Evolutionary conservation across 1,139 yeast species (phyloP), one percentile per base, ranked within the genome.

Genomic region (Candida sanyaensis): DNA sequence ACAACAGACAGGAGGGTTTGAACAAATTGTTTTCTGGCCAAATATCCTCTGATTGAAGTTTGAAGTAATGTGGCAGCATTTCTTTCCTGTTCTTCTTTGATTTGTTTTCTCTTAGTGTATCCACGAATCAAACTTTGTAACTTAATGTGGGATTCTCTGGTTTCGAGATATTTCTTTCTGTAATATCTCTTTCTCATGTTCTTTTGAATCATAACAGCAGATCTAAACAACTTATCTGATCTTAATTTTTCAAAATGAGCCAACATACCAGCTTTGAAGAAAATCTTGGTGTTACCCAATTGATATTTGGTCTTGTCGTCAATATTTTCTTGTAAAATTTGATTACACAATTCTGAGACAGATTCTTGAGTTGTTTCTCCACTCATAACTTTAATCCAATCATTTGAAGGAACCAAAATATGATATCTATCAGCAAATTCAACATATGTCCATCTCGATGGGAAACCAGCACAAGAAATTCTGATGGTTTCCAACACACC

Each of bases 381-480:
- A 45, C 78, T 72, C 69, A 85, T 75, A 23, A 85, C 81, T 51
- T 76, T 75, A 38, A 82, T 78, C 86, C 96, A 88, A 53, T 81
- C 79, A 27, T 75, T 71, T 0, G 96, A 86, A 40, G 84, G 83
- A 42, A 89, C 82, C 52, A 93, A 78, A 59, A 92, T 82, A 63
- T 89, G 95, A 66, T 91, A 93, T 60, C 97, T 82, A 54, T 85
- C 83, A 37, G 93, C 96, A 73, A 93, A 93, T 63, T 93, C 99
- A 47, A 86, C 92, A 64, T 90, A 93, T 1, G 96, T 81, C 95
- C 97, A 91, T 63, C 98, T 80, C 0, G 97, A 87, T 30, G 99
- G 99, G 78, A 91, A 93, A 34, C 99, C 99, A 44, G 97, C 98
- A 71, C 97, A 92, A 8, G 98, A 92, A 46, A 93, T 93, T 60